Evolutionary conservation across 768 basidiomycete species (phyloP).

Genomic region (Mycena rosella): DNA sequence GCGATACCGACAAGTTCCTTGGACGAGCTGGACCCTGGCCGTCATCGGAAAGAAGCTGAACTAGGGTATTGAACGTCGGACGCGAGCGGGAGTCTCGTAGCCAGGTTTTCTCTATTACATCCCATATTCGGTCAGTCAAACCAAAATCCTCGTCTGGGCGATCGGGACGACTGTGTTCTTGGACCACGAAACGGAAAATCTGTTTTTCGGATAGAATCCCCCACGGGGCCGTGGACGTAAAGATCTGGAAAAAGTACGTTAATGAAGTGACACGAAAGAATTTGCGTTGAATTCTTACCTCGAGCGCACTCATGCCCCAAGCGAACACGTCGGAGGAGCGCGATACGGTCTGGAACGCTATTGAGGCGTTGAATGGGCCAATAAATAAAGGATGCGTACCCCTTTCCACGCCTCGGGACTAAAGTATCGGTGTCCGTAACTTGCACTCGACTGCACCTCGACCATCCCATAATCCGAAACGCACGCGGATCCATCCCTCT

Average conservation of each 20-base stretch:
- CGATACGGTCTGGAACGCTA: conserved; percentile 36
- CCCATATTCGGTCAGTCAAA: conserved; percentile 41
- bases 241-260: conserved; percentile 40
- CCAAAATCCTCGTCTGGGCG: conserved; percentile 41
- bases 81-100: conserved; percentile 40
- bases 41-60: conserved; percentile 30
- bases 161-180: conserved; percentile 43
- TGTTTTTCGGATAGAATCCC: conserved; percentile 42
- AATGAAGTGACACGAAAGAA: background rate
- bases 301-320: conserved; percentile 44
- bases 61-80: conserved; percentile 43
- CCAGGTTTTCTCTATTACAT: conserved; percentile 43
- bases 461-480: conserved; percentile 43
- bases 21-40: too few relatives aligned
- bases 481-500: conserved; percentile 32
- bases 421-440: conserved; percentile 42
- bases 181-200: conserved; percentile 43
- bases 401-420: conserved; percentile 48
- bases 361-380: background rate
- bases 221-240: conserved; percentile 42
- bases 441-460: conserved; percentile 37
- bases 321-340: conserved; percentile 45
- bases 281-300: conserved; percentile 31
- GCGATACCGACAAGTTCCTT: too few relatives aligned
- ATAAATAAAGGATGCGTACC: conserved; percentile 30